phyloP scores from a whole-genome alignment of 305 asterid genomes.

The Euphrasia arctica region DNA sequence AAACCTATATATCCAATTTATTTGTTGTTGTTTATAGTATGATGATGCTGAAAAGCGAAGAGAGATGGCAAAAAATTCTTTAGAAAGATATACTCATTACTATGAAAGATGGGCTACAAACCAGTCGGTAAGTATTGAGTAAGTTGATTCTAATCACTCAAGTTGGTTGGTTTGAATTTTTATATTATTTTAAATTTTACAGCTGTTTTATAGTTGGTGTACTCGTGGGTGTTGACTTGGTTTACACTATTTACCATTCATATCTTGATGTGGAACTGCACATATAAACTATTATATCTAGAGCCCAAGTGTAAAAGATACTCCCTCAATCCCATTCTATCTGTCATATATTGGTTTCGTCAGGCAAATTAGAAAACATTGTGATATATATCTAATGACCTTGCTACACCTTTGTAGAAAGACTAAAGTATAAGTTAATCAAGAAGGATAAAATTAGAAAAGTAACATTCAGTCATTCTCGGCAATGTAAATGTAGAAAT shows the following conservation, averaged over 20 bases:
- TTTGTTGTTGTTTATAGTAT: slow-evolving; percentile 46
- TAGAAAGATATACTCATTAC: slow-evolving; percentile 94
- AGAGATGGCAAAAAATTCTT: slow-evolving; percentile 97
- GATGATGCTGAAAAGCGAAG: slow-evolving; percentile 91
- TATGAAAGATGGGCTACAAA: slow-evolving; percentile 99
- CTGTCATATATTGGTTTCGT: neutral
- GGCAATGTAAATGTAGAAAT: too few species aligned
- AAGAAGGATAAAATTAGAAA: too few species aligned
- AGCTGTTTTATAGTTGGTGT: slow-evolving; percentile 13
- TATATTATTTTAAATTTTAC: slow-evolving; percentile 7
- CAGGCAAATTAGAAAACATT: too few species aligned
- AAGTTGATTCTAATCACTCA: slow-evolving; percentile 17
- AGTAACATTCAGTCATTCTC: too few species aligned
- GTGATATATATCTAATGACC: too few species aligned
- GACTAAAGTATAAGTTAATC: too few species aligned
- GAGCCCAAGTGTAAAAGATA: slow-evolving; percentile 11
- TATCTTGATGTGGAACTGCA: slow-evolving; percentile 15
- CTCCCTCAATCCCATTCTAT: neutral
- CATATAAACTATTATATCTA: slow-evolving; percentile 15
- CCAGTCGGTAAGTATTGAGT: slow-evolving; percentile 66
- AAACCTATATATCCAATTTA: slow-evolving; percentile 22
- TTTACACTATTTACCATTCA: slow-evolving; percentile 17
- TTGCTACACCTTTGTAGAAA: too few species aligned
- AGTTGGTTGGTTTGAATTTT: slow-evolving; percentile 15
- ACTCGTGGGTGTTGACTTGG: slow-evolving; percentile 5